Evolutionary conservation across 2,329 filamentous ascomycete genomes (phyloP), one percentile per base, ranked within the genome.

Genomic region (Parastagonospora avenae): DNA sequence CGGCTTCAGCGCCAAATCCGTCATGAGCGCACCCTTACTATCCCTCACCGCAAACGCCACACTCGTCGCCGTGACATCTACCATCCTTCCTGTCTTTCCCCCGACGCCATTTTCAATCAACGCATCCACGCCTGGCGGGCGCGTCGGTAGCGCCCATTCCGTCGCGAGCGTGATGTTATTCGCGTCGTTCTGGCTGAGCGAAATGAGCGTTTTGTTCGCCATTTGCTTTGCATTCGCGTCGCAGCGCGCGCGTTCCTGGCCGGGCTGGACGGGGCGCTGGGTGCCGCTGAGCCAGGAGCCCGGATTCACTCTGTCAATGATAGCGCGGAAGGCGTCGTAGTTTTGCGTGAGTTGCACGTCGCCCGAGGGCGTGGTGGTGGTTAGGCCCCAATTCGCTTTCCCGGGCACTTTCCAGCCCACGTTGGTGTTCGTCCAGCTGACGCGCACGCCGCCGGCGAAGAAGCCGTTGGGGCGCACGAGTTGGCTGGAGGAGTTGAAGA

Each of bases 51-150:
- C 31, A 27, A 54, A 31, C 8, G 29, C 46, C 12, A 59, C 35
- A 1, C 43, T 54, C 4, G 56, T 59, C 8, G 56, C 29, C 4
- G 43, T 45, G 1, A 59, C 56, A 40, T 59, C 56, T 1, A 59
- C 56, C 56, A 59, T 59, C 12, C 54, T 43, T 1, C 56, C 56
- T 31, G 47, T 52, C 15, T 35, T 49, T 16, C 53, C 56, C 8
- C n/a, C 14, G 2, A 32, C 50, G 11, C 53, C 56, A 12, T 19
- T 51, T 2, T 47, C 56, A n/a, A 59, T 52, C 16, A 59, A 12
- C 15, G 46, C 52, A 43, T 56, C 46, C 12, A 59, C 11, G 4
- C 48, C 49, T 4, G 47, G 4, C 7, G 53, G 56, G 8, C 53
- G 29, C 9, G 56, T 54, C 8, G 56, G 56, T 12, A 56, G 38